Conservation (phyloP, 2,329 filamentous ascomycete genomes). For the Xylaria sp. region DNA sequence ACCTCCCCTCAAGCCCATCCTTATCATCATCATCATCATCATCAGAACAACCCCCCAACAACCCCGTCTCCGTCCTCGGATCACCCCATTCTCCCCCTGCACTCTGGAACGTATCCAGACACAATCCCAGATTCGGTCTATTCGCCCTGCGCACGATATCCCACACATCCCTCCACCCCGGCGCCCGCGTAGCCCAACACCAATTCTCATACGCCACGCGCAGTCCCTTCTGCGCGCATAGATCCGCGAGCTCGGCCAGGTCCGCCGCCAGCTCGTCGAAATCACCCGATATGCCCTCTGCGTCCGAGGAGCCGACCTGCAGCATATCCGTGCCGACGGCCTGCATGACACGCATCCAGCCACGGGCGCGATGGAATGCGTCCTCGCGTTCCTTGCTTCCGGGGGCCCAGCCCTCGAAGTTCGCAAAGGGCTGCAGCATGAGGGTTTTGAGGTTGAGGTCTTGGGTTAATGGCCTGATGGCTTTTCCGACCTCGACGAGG, state of each 20-base stretch:
- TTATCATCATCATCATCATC: constrained; percentile 26
- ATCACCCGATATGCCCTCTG: constrained; percentile 64
- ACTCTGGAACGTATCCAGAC: constrained; percentile 82
- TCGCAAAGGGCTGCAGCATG: constrained; percentile 80
- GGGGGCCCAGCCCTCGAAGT: constrained; percentile 79
- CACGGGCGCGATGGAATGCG: constrained; percentile 70
- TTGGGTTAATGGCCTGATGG: constrained; percentile 66
- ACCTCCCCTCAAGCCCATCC: constrained; percentile 62
- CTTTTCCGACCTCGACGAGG: constrained; percentile 64
- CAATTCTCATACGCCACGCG: constrained; percentile 82
- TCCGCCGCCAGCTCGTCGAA: constrained; percentile 67
- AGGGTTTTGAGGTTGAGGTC: constrained; percentile 69
- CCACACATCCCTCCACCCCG: constrained; percentile 77
- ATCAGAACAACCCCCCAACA: constrained; percentile 58
- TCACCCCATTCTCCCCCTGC: constrained; percentile 79
- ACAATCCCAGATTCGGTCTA: constrained; percentile 75
- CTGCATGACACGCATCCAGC: constrained; percentile 79
- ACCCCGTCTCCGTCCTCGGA: constrained; percentile 71
- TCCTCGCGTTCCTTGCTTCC: constrained; percentile 68
- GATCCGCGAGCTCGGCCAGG: constrained; percentile 71
- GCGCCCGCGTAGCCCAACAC: constrained; percentile 80
- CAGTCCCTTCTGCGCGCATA: constrained; percentile 67
- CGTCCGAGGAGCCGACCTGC: constrained; percentile 74
- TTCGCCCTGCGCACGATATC: constrained; percentile 72
- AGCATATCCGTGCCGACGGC: constrained; percentile 76